These are phyloP conservation scores for Ceratocystis ficicola DNA, from an alignment of 2,329 filamentous ascomycete genomes.

Conservation along the genomic window DNA sequence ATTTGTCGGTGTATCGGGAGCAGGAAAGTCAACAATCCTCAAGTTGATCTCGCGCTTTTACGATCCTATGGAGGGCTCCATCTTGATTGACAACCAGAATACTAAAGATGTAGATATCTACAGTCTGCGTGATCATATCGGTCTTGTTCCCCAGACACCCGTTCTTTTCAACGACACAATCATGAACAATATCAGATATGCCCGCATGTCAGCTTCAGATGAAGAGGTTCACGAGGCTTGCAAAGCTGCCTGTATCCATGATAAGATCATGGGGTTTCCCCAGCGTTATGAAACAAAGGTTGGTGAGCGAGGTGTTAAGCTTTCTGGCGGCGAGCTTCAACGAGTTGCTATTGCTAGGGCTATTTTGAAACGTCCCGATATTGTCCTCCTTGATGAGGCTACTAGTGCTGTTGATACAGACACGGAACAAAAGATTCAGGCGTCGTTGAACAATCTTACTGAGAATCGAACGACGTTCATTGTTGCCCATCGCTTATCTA, in stretches of 20 bases:
- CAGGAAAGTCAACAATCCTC: slow-evolving; percentile 46
- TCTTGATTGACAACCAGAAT: slow-evolving; percentile 46
- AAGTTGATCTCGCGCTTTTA: slow-evolving; percentile 50
- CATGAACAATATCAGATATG: slow-evolving; percentile 48
- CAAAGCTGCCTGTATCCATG: slow-evolving; percentile 44
- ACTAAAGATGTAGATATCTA: slow-evolving; percentile 42
- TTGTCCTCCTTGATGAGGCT: slow-evolving; percentile 67
- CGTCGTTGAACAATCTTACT: slow-evolving; percentile 46
- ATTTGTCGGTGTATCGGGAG: slow-evolving; percentile 49
- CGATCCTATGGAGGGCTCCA: slow-evolving; percentile 41
- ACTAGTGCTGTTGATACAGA: slow-evolving; percentile 65
- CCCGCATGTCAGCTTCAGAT: slow-evolving; percentile 41
- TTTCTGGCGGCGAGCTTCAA: slow-evolving; percentile 56
- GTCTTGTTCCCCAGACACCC: slow-evolving; percentile 44
- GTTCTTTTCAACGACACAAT: slow-evolving; percentile 47
- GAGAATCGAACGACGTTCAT: slow-evolving; percentile 54
- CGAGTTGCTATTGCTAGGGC: slow-evolving; percentile 58
- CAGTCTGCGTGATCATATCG: slow-evolving; percentile 42
- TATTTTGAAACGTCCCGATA: slow-evolving; percentile 59
- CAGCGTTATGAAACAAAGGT: slow-evolving; percentile 42
- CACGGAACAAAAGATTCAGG: slow-evolving; percentile 55
- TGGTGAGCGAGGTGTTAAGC: slow-evolving; percentile 43
- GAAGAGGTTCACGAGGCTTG: slow-evolving; percentile 45
- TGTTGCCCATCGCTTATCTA: slow-evolving; percentile 57
- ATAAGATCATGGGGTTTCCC: slow-evolving; percentile 44